Base-by-base conservation (phyloP, 2,329 filamentous ascomycete species). In the Camillea tinctor region DNA sequence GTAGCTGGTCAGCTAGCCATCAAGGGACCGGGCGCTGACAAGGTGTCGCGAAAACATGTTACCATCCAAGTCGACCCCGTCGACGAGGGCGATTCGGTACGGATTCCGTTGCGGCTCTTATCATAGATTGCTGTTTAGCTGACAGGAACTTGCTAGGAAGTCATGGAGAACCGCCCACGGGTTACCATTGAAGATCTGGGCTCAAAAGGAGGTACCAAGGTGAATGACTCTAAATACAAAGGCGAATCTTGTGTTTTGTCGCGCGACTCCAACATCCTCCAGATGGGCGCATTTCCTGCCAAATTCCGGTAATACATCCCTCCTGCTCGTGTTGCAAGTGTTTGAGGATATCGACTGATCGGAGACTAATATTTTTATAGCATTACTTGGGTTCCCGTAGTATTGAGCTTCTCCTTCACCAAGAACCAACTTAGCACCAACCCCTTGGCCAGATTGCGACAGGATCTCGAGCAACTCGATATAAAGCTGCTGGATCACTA, bases 41-140 rank as follows among this genome's bases (percentile, higher is more conserved):
- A 89, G 1, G 91, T 99, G 54, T 99, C 95, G 30, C 84, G 94
- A 59, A 92, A 95, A 71, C 95, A 99, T 75, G 79, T 97, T 65
- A 88, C 88, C 30, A 88, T 99, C 55, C 83, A 87, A 50, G 86
- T 98, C 6, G 86, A 83, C 52, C 68, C 77, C 0, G 88, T 94
- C 44, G 77, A 80, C 49, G 77, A 87, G 15, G 88, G 86, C 53
- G 86, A 91, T 70, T 90, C 87, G 57, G 88, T 90, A 80, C 62
- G 83, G n/a, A 51, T 9, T 19, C 23, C 26, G 22, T 20, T 52
- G n/a, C 24, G 6, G 13, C 8, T 21, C 9, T 15, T 4, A 4
- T 22, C 21, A 11, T 40, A 9, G 26, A 7, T 7, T 4, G 26
- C 9, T 36, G 6, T 50, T 21, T 15, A 4, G 13, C 23, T 56